These are phyloP conservation scores for Serpula lacrymans DNA, from an alignment of 768 basidiomycete species.

Conservation along the genomic window DNA sequence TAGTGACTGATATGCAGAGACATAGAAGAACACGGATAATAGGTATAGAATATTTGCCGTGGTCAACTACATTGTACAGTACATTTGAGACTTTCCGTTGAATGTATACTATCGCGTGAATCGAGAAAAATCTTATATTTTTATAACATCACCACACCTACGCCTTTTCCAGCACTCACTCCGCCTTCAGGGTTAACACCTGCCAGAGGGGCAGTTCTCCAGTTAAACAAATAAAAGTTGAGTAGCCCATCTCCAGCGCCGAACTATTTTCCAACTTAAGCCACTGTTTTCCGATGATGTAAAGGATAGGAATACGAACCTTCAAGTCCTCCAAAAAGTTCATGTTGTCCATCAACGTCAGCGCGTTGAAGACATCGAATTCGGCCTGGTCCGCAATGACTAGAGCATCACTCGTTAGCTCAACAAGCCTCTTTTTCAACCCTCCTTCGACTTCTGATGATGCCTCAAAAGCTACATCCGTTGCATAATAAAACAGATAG, in stretches of 20 bases:
- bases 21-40: constrained; percentile 3
- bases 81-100: no score
- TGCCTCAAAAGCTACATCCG: constrained; percentile 64
- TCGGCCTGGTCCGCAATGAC: constrained; percentile 76
- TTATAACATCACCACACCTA: constrained; percentile 94
- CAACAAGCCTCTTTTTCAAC: constrained; percentile 66
- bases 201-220: constrained; percentile 78
- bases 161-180: constrained; percentile 64
- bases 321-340: constrained; percentile 79
- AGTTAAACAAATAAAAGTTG: constrained; percentile 94
- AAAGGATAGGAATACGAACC: constrained; percentile 38
- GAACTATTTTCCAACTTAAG: constrained; percentile 55
- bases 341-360: constrained; percentile 94
- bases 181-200: constrained; percentile 57
- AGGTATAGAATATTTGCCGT: constrained; percentile 7
- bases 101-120: no score
- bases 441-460: constrained; percentile 57
- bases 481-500: constrained; percentile 95
- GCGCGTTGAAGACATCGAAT: constrained; percentile 95
- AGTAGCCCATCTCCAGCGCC: constrained; percentile 90
- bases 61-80: background rate
- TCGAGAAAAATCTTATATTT: no score
- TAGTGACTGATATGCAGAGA: constrained; percentile 51
- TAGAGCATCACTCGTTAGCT: constrained; percentile 76
- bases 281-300: background rate